Evolutionary conservation across 306 rosid species (phyloP).

Genomic region (Fragaria nilgerrensis): DNA sequence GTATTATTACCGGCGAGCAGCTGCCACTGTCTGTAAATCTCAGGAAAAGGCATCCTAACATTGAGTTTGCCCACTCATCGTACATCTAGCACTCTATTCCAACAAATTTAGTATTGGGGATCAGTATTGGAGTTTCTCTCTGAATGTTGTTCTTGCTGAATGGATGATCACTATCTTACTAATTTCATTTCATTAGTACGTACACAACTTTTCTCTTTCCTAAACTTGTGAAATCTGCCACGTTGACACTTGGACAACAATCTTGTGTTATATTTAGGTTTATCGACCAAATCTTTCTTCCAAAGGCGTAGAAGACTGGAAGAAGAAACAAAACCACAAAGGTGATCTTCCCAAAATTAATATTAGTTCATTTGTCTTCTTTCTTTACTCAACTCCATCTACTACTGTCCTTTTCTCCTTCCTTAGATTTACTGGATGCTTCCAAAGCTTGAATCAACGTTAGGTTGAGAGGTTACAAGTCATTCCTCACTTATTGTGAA

Average conservation of each 20-base stretch:
- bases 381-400: neutral
- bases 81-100: conserved; percentile 60
- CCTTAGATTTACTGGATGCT: conserved; percentile 38
- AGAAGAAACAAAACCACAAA: conserved; percentile 62
- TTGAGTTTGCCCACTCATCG: conserved; percentile 57
- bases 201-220: neutral
- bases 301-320: conserved; percentile 70
- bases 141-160: conserved; percentile 65
- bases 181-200: conserved; percentile 52
- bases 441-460: conserved; percentile 46
- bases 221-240: neutral
- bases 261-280: conserved; percentile 31
- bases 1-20: conserved; percentile 68
- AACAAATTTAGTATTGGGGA: conserved; percentile 74
- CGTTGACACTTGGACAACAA: neutral
- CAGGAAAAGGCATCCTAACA: conserved; percentile 60
- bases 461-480: conserved; percentile 12
- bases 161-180: conserved; percentile 72
- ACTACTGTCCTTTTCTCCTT: neutral
- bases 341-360: conserved; percentile 29
- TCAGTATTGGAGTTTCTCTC: conserved; percentile 71
- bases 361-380: neutral
- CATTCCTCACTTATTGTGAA: neutral
- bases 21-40: conserved; percentile 67
- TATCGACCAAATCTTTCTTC: conserved; percentile 60